Evolutionary conservation across 495 filamentous ascomycete species (phyloP).

Genomic region (Hypoxylon fragiforme): DNA sequence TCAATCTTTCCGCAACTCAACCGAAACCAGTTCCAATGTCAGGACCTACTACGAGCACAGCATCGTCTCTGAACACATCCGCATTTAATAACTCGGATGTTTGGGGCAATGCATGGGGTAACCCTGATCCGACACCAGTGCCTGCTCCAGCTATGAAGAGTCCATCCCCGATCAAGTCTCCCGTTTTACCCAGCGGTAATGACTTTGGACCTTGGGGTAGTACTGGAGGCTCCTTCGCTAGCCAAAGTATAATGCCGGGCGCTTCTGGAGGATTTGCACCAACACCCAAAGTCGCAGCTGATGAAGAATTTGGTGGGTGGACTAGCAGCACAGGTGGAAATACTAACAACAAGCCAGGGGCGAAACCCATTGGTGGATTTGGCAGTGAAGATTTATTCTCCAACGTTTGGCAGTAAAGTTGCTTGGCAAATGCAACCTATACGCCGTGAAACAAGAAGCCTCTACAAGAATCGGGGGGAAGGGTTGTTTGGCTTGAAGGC

Average conservation of each 20-base stretch:
- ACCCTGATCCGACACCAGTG: conserved; percentile 45
- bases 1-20: conserved; percentile 71
- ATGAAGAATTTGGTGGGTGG: conserved; percentile 96
- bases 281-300: conserved; percentile 69
- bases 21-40: conserved; percentile 46
- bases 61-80: conserved; percentile 43
- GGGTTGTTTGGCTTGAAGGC: not conserved
- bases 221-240: conserved; percentile 51
- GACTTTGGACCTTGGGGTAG: conserved; percentile 86
- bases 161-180: conserved; percentile 22
- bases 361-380: conserved; percentile 57
- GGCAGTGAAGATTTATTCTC: conserved; percentile 85
- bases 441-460: not conserved
- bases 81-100: conserved; percentile 49
- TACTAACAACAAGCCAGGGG: conserved; percentile 29
- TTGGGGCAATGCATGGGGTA: conserved; percentile 62
- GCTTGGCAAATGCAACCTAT: not conserved
- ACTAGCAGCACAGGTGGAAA: conserved; percentile 64
- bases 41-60: conserved; percentile 34
- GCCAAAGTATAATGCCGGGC: conserved; percentile 57
- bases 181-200: conserved; percentile 11
- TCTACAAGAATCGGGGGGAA: not conserved
- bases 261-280: conserved; percentile 52
- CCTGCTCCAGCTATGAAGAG: conserved; percentile 26
- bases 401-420: conserved; percentile 83